Conservation (phyloP, 176 grass and related monocot genomes). For the Dactylis glomerata region DNA sequence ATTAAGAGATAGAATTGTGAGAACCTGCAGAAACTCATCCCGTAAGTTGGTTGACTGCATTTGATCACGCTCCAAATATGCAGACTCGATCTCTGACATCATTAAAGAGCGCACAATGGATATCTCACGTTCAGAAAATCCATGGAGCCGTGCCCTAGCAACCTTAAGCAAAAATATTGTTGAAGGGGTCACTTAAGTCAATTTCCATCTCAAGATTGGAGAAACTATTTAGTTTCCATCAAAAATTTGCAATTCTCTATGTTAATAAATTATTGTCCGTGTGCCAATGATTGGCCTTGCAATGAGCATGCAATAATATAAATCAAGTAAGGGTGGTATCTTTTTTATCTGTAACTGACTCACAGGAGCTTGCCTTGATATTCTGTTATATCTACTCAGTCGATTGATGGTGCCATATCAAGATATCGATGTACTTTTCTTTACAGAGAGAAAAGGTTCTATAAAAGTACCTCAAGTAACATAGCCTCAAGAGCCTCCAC, state of each 20-base stretch:
- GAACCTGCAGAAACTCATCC: conserved; percentile 92
- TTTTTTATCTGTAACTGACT: not conserved
- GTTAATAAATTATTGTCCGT: not conserved
- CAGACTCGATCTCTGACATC: conserved; percentile 99
- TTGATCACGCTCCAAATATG: conserved; percentile 96
- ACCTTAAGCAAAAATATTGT: conserved; percentile 52
- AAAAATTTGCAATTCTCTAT: conserved; percentile 6
- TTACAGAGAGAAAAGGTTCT: conserved; percentile 26
- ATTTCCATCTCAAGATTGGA: conserved; percentile 5
- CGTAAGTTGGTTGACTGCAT: conserved; percentile 91
- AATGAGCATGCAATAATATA: not conserved
- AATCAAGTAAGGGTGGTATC: not conserved
- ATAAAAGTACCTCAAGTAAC: conserved; percentile 80
- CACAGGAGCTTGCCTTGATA: not conserved
- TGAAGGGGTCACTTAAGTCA: conserved; percentile 30
- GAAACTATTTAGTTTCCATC: not conserved
- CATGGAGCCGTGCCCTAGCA: conserved; percentile 90
- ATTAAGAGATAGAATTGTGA: conserved; percentile 29
- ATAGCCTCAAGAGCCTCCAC: conserved; percentile 91
- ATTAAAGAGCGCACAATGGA: conserved; percentile 94
- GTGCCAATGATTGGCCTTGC: not conserved
- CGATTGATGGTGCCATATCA: not conserved
- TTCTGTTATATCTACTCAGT: conserved; percentile 11
- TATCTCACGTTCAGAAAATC: conserved; percentile 98
- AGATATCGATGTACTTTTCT: conserved; percentile 8